Percentiles rank a stretch among this genome's conserved stretches.
These are phyloP conservation scores for Sphagnum contortum DNA, from an alignment of 225 moss, liverwort and hornwort species.

Conservation along the genomic window DNA sequence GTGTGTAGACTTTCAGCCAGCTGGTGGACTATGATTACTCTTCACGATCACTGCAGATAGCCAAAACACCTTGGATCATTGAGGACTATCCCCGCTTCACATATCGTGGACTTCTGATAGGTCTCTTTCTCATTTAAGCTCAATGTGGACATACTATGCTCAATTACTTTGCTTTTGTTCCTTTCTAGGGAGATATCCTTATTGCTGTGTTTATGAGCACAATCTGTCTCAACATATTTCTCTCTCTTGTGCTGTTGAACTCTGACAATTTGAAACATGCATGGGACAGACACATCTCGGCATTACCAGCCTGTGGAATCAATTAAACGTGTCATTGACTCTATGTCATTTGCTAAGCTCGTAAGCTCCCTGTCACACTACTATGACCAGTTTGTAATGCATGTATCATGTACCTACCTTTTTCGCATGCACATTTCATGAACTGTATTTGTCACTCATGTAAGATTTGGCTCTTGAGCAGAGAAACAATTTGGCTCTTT, in stretches of 20 bases:
- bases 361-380: conserved; percentile 28
- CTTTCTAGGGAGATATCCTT: no score
- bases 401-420: no score
- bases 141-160: no score
- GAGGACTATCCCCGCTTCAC: conserved; percentile 73
- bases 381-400: no score
- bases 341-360: conserved; percentile 89
- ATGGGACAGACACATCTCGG: conserved; percentile 72
- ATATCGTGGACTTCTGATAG: conserved; percentile 84
- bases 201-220: no score
- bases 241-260: no score
- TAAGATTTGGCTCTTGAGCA: no score
- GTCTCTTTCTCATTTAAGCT: conserved; percentile 12
- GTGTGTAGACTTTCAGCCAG: conserved; percentile 90
- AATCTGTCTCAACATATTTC: no score
- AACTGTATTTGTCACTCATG: no score
- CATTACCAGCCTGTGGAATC: conserved; percentile 74
- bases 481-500: no score
- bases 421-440: no score
- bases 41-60: conserved; percentile 43
- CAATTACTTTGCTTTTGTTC: no score
- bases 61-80: conserved; percentile 50
- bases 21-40: conserved; percentile 57
- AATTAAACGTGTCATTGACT: conserved; percentile 68
- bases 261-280: not conserved